A percentile compares a stretch with the other conserved stretches of the same genome.
These are phyloP conservation scores for Saccharomycopsis sp. DNA, from an alignment of 805 yeast species.

Conservation along the genomic window DNA sequence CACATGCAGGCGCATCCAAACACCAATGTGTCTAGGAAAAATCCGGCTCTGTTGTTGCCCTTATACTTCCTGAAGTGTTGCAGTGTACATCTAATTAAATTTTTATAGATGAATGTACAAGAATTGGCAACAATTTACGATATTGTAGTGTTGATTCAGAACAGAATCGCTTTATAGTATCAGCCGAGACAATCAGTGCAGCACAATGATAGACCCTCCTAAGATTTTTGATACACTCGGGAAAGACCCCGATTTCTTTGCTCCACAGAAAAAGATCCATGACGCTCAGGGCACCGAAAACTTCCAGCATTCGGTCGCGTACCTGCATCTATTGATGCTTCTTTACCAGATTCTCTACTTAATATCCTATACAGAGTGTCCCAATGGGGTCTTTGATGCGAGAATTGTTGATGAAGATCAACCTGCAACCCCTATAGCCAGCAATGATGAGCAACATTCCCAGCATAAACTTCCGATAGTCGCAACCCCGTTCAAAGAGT, in stretches of 20 bases:
- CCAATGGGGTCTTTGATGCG: slow-evolving; percentile 24
- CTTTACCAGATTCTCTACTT: slow-evolving; percentile 33
- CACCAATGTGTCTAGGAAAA: too few relatives aligned
- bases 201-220: slow-evolving; percentile 17
- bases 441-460: background rate
- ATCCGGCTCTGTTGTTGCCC: too few relatives aligned
- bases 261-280: slow-evolving; percentile 41
- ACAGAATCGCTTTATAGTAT: too few relatives aligned
- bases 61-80: too few relatives aligned
- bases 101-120: too few relatives aligned
- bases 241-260: slow-evolving; percentile 23
- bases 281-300: slow-evolving; percentile 34
- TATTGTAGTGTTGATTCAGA: too few relatives aligned
- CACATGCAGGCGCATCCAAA: too few relatives aligned
- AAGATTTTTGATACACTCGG: slow-evolving; percentile 17
- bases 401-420: slow-evolving; percentile 24
- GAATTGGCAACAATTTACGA: too few relatives aligned
- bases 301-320: slow-evolving; percentile 41
- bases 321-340: slow-evolving; percentile 33
- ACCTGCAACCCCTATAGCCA: background rate
- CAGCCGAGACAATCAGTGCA: background rate
- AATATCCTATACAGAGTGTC: slow-evolving; percentile 32
- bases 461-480: background rate
- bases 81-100: too few relatives aligned
- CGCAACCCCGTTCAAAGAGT: background rate